Base-by-base conservation (phyloP, 768 basidiomycete genomes). In the Leccinellum luteum region DNA sequence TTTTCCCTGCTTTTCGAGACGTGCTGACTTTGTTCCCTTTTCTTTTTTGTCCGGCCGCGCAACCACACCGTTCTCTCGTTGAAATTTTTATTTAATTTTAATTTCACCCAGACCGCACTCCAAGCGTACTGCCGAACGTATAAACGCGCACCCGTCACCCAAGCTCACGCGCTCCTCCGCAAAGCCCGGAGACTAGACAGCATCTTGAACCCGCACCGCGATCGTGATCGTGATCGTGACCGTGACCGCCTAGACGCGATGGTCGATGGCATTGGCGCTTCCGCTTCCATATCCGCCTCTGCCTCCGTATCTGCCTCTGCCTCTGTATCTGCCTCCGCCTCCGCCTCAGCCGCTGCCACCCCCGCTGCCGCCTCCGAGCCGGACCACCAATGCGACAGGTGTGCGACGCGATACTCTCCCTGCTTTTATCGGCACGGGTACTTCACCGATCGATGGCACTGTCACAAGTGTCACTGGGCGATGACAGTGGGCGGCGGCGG, bases 181-280 rank as follows among this genome's bases (percentile, higher is more conserved):
- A 95, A 95, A 73, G 94, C 94, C 8, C 84, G 85, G 17, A 84
- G 93, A 17, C 78, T 98, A 19, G 96, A 98, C 67, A 75, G 76
- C 30, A 78, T 92, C 48, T 75, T 94, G 7, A 60, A 82, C 82
- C 61, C 67, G 73, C 32, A 80, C 77, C 58, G 69, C 55, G 48
- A 49, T 13, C 48, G 30, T 0, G 48, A 48, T 17, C 48, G 27
- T 12, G 48, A 43, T 12, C 41, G 41, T 43, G 41, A 41, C n/a
- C 38, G 38, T 3, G 35, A 41, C 1, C 38, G 38, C 15, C 48
- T 28, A 25, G 44, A 48, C 17, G 17, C 19, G 2, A 7, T 21
- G 12, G 19, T 43, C 19, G 41, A 43, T 10, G 19, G 19, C 21
- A 6, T 15, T 13, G 12, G 23, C 23, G 25, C 10, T 5, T 23